Percentiles rank a stretch among this genome's conserved stretches.
Evolutionary conservation across 2,329 filamentous ascomycete genomes (phyloP).

Genomic region (Esteya vermicola): DNA sequence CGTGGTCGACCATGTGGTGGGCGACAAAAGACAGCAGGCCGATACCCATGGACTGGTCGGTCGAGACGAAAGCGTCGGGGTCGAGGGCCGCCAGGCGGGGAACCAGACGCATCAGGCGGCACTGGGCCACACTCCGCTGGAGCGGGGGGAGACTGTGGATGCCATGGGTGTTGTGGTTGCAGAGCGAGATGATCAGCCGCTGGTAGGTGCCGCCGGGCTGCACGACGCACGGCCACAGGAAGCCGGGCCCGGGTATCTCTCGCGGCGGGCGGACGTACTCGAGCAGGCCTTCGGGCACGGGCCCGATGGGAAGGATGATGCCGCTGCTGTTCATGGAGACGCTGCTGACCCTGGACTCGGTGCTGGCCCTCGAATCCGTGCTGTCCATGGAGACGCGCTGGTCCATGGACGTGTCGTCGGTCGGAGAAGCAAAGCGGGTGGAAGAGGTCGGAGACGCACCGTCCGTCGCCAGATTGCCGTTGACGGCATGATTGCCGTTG

Average conservation of each 20-base stretch:
- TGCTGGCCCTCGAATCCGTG: no score
- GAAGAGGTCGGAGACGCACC: no score
- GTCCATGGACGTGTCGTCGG: background rate
- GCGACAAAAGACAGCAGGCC: constrained; percentile 36
- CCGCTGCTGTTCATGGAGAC: background rate
- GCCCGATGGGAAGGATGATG: no score
- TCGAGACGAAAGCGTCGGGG: constrained; percentile 20
- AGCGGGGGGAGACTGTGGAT: no score
- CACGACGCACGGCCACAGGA: constrained; percentile 40
- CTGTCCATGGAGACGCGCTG: no score
- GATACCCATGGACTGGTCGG: no score
- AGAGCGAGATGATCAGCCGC: constrained; percentile 23
- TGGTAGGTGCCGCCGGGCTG: constrained; percentile 24
- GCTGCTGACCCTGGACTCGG: no score
- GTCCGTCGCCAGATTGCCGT: no score
- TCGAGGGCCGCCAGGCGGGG: constrained; percentile 34
- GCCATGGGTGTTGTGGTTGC: constrained; percentile 10
- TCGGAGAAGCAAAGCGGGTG: no score
- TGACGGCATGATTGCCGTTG: background rate
- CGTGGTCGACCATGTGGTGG: constrained; percentile 34
- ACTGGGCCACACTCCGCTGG: constrained; percentile 32
- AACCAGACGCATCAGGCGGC: constrained; percentile 35
- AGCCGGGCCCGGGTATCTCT: constrained; percentile 31
- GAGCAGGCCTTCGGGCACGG: no score
- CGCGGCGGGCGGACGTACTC: constrained; percentile 24